Evolutionary conservation across 2,329 filamentous ascomycete species (phyloP).

Genomic region (Ophiognomonia clavigignenti-juglandacearum): DNA sequence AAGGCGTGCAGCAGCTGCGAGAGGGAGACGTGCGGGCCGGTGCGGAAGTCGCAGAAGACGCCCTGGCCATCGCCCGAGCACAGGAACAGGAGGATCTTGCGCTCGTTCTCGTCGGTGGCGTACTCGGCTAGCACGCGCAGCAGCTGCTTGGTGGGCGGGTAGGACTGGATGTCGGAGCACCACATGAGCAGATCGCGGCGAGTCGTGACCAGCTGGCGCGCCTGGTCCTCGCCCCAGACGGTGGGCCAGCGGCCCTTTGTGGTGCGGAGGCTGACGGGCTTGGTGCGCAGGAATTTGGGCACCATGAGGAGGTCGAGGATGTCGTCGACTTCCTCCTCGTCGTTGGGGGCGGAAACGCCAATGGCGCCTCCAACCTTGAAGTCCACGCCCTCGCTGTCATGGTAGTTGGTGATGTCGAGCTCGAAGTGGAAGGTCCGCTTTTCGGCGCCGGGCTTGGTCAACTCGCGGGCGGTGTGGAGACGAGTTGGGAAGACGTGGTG

Average conservation of each 20-base stretch:
- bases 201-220: constrained; percentile 83
- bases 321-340: constrained; percentile 70
- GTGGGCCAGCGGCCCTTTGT: constrained; percentile 87
- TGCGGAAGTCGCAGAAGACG: constrained; percentile 90
- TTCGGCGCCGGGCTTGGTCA: constrained; percentile 84
- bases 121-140: constrained; percentile 83
- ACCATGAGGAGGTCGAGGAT: constrained; percentile 78
- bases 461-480: constrained; percentile 75
- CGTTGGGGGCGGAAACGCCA: constrained; percentile 86
- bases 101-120: constrained; percentile 73
- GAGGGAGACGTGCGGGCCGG: constrained; percentile 79
- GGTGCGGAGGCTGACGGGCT: constrained; percentile 75
- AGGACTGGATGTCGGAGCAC: constrained; percentile 92
- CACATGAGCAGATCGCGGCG: constrained; percentile 89
- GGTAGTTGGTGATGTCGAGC: constrained; percentile 89
- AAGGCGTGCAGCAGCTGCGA: constrained; percentile 86
- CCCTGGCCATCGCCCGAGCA: constrained; percentile 87
- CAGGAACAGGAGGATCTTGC: constrained; percentile 81
- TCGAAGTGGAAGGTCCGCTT: constrained; percentile 98
- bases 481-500: constrained; percentile 90
- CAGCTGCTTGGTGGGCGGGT: constrained; percentile 82
- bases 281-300: constrained; percentile 78
- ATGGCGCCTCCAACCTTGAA: constrained; percentile 97
- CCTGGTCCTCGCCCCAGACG: constrained; percentile 89
- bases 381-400: constrained; percentile 75